Conservation (phyloP, 164 flowering plant species). For the Echeveria elegans region DNA sequence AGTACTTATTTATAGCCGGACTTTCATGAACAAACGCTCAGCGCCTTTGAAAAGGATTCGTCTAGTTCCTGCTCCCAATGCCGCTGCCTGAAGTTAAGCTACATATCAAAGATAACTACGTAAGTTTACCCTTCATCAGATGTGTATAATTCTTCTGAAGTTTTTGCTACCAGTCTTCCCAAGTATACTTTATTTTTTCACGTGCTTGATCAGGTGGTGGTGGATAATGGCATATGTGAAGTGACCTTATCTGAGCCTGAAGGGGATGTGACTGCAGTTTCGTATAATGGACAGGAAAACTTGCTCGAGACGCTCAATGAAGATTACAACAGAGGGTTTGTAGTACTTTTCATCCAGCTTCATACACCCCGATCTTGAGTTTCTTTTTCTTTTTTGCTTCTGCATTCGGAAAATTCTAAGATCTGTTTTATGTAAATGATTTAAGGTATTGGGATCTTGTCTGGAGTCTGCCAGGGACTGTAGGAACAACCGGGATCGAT, state of each 20-base stretch:
- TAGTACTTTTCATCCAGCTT: not conserved
- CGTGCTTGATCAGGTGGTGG: constrained; percentile 32
- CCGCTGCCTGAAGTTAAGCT: constrained; percentile 19
- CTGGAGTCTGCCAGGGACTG: constrained; percentile 40
- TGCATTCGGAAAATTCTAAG: too few relatives aligned
- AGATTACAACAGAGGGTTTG: constrained; percentile 53
- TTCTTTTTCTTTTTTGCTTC: too few relatives aligned
- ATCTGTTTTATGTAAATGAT: not conserved
- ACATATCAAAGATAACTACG: constrained; percentile 30
- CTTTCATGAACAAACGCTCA: too few relatives aligned
- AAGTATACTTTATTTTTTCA: not conserved
- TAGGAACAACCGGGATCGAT: constrained; percentile 33
- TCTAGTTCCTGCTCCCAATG: constrained; percentile 11
- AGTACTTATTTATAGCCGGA: not conserved
- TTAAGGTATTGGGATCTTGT: constrained; percentile 60
- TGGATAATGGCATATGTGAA: constrained; percentile 58
- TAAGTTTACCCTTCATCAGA: constrained; percentile 9
- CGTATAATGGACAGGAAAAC: constrained; percentile 42
- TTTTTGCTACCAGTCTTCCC: not conserved
- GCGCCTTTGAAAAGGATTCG: too few relatives aligned
- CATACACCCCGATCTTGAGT: too few relatives aligned
- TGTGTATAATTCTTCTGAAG: not conserved
- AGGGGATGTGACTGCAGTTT: constrained; percentile 53
- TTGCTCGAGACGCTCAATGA: constrained; percentile 48
- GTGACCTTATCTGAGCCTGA: constrained; percentile 55